Evolutionary conservation across 345 rosid genomes (phyloP), one percentile per base, ranked within the genome.

Genomic region (Anastatica hierochuntica): DNA sequence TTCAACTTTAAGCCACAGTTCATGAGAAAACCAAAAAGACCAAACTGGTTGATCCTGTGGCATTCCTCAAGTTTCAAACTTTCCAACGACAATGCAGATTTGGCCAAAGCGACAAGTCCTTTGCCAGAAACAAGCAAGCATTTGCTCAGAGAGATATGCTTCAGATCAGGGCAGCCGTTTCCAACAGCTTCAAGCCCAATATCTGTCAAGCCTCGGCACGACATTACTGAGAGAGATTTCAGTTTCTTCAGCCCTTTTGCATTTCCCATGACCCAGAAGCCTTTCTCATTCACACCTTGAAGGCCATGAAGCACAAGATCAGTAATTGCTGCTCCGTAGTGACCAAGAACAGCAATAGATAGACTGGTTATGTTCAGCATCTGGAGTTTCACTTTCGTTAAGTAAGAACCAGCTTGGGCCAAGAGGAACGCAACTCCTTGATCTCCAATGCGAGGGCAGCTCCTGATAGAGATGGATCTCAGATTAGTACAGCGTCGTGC

Each of bases 211-310:
- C 98, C 96, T 43, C 26, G 41, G 78, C 96, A 92, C 7, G 83
- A 79, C 11, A 68, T 45, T 43, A 92, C 73, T 3, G 82, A 46
- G 9, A 92, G 60, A 10, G 88, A 81, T 68, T 76, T 92, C 77
- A 92, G 62, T 56, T 83, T 81, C 76, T 88, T 94, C 70, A 92
- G 62, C 46, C 94, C 98, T 23, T 77, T 79, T 5, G 84, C 88
- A 23, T 72, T 83, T 10, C 88, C 90, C 98, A 92, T 92, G 52
- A 88, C 94, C 95, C 98, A 92, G 69, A 92, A 88, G 30, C 98
- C 98, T 75, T 69, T 83, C 76, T 85, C 88, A 7, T 74, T 78
- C 63, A 92, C 88, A 65, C 79, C 70, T 42, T 70, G 76, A 39
- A 92, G 95, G 53, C 59, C 79, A 63, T 62, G 63, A 47, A 92